Evolutionary conservation across 192 early-diverging fungal species (phyloP).

Genomic region (Allomyces macrogynus): DNA sequence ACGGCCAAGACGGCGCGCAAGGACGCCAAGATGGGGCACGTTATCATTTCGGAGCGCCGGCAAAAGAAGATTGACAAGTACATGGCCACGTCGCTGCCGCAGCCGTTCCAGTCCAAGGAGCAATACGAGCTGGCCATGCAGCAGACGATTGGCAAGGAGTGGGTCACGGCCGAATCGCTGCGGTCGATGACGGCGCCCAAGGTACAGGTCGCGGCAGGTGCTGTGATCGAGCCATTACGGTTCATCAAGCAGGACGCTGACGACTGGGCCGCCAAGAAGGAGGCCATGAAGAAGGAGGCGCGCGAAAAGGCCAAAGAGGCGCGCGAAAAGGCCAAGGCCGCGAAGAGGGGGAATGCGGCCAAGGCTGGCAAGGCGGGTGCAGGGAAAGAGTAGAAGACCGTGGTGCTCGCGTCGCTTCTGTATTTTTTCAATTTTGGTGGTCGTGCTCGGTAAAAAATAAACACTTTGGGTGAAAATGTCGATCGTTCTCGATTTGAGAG

Average conservation of each 20-base stretch:
- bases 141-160: slow-evolving; percentile 83
- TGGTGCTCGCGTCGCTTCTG: no score
- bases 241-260: slow-evolving; percentile 23
- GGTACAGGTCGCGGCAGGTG: slow-evolving; percentile 61
- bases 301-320: not conserved
- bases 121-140: slow-evolving; percentile 77
- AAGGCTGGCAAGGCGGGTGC: no score
- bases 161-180: slow-evolving; percentile 65
- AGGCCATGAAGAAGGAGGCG: slow-evolving; percentile 1
- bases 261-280: not conserved
- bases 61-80: slow-evolving; percentile 69
- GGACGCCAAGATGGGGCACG: slow-evolving; percentile 52
- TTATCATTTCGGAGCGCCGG: slow-evolving; percentile 81
- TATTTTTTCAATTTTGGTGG: no score
- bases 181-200: slow-evolving; percentile 57
- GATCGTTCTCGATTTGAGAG: no score
- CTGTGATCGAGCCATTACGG: slow-evolving; percentile 69
- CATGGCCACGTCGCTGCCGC: slow-evolving; percentile 47
- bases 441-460: no score
- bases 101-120: slow-evolving; percentile 59
- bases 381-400: no score
- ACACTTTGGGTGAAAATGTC: no score
- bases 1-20: slow-evolving; percentile 13
- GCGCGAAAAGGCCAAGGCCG: no score
- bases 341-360: no score